Percentiles rank a stretch among this genome's conserved stretches.
phyloP scores from a whole-genome alignment of 78 protist genomes.

The Kipferlia bialata region DNA sequence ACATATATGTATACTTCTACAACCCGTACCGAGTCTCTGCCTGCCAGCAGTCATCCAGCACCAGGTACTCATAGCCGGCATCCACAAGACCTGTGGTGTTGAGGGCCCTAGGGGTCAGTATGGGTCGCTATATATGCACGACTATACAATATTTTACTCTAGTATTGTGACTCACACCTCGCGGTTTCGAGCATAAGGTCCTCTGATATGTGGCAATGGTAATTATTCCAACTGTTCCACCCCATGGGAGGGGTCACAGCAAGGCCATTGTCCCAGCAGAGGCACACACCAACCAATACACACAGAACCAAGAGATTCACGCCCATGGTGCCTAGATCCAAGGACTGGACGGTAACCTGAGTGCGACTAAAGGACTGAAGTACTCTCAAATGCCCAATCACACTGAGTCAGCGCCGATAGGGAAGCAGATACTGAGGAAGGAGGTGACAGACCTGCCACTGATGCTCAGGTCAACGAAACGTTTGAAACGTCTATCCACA shows the following conservation, averaged over 20 bases:
- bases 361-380: no score
- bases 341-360: no score
- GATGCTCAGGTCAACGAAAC: no score
- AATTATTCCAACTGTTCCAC: not conserved
- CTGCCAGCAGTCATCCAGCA: slow-evolving; percentile 20
- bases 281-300: not conserved
- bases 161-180: no score
- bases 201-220: not conserved
- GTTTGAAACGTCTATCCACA: no score
- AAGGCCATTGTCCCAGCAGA: not conserved
- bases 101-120: not conserved
- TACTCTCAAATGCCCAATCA: no score
- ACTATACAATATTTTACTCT: no score
- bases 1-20: no score
- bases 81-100: not conserved
- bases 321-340: no score
- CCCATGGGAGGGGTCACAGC: slow-evolving; percentile 7
- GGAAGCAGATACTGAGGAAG: no score
- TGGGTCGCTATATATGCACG: not conserved
- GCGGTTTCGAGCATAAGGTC: not conserved
- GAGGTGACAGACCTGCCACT: no score
- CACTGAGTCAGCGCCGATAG: no score
- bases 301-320: not conserved
- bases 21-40: slow-evolving; percentile 4
- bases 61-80: slow-evolving; percentile 18